Evolutionary conservation across 257 asterid species (phyloP), one percentile per base, ranked within the genome.

Genomic region (Sherardia arvensis): DNA sequence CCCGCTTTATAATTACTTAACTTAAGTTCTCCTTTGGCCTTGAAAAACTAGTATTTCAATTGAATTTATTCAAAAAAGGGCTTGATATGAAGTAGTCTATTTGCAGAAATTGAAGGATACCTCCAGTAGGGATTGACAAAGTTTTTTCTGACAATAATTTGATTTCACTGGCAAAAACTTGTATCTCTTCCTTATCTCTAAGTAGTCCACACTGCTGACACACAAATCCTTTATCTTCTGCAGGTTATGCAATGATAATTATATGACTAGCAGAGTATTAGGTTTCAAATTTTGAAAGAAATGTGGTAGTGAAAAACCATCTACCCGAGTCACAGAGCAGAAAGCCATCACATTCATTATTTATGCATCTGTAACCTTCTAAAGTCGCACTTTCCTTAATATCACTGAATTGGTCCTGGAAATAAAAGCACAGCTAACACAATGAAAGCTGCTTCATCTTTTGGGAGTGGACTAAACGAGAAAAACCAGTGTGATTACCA

Each of bases 291-390:
- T 40, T 17, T 48, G 43, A 14, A 48, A 40, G n/a, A 62, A 9
- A 59, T 14, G 18, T 62, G 59, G 26, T n/a, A 20, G 34, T 26
- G 33, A 65, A 49, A 40, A 30, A 62, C 60, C 33, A 72, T 61
- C 64, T 80, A 90, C 97, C 97, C 54, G 76, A 51, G 67, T 84
- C 81, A 18, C 79, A 81, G 34, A 90, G 84, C 72, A 93, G 87
- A 84, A 79, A 85, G 70, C 96, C 97, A 48, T 53, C 67, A 62
- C 97, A 93, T 69, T 30, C 69, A 60, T 65, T 70, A 68, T 89
- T 72, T 75, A 75, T 82, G 82, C 99, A 92, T 68, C 83, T 74
- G 77, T 92, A 92, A 48, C 99, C 97, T 80, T 92, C 99, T 74
- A 89, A 74, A 62, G 84, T 66, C 32, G 97, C 96, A 75, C 88